These are phyloP conservation scores for Ganoderma multipileum DNA, from an alignment of 1,284 basidiomycete species.

Conservation along the genomic window DNA sequence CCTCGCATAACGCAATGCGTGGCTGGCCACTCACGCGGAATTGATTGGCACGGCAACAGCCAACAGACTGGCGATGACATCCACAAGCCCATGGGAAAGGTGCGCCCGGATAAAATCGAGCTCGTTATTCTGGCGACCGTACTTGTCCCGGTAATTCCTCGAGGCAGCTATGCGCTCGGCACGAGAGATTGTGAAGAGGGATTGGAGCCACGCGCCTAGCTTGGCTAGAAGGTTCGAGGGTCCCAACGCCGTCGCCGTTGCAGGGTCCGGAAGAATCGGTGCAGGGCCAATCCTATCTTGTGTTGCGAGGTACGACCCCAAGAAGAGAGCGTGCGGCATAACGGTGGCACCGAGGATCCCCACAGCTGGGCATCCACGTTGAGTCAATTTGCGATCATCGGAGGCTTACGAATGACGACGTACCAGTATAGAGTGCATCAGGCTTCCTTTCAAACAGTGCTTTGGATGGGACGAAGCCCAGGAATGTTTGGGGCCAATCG, in stretches of 20 bases:
- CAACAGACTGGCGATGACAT: conserved; percentile 67
- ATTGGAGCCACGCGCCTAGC: conserved; percentile 30
- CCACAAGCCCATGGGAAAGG: conserved; percentile 75
- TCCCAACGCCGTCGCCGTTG: conserved; percentile 17
- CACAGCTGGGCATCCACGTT: conserved; percentile 70
- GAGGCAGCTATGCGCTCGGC: conserved; percentile 35
- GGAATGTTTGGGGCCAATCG: conserved; percentile 78
- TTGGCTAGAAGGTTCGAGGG: conserved; percentile 12
- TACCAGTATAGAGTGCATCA: conserved; percentile 81
- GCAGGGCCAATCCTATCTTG: conserved; percentile 46
- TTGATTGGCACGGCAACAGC: conserved; percentile 90
- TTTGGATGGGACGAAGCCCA: conserved; percentile 84
- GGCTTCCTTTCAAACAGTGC: conserved; percentile 54
- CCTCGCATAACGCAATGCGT: neutral
- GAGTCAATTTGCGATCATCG: conserved; percentile 58
- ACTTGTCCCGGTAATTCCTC: conserved; percentile 39
- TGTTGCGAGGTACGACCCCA: conserved; percentile 86
- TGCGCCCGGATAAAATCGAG: conserved; percentile 76
- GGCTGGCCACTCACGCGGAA: conserved; percentile 44
- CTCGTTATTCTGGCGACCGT: conserved; percentile 63
- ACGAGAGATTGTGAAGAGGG: conserved; percentile 36
- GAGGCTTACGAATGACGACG: conserved; percentile 23
- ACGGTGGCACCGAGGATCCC: conserved; percentile 87
- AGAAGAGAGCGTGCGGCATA: conserved; percentile 91
- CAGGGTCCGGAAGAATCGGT: conserved; percentile 30